A percentile compares a stretch with the other conserved stretches of the same genome.
phyloP scores from a whole-genome alignment of 352 stramenopile genomes.

The Phytophthora palmivora region DNA sequence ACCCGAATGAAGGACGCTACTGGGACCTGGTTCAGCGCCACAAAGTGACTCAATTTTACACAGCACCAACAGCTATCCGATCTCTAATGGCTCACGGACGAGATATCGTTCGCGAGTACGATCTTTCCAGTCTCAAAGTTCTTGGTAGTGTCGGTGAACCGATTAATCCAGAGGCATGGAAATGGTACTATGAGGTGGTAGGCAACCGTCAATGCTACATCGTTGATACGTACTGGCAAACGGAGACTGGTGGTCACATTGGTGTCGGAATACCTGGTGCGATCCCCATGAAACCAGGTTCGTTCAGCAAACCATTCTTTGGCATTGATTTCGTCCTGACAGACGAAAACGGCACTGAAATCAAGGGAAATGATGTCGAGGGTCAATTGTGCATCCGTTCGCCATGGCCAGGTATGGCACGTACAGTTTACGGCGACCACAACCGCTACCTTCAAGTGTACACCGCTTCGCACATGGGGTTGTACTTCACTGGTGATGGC shows the following conservation, averaged over 20 bases:
- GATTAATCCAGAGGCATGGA: constrained; percentile 98
- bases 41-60: no score
- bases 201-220: constrained; percentile 92
- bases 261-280: constrained; percentile 93
- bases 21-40: constrained; percentile 97
- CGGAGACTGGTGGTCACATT: constrained; percentile 97
- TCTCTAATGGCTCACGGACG: constrained; percentile 97
- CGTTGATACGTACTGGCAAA: constrained; percentile 99
- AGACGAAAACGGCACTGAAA: constrained; percentile 88
- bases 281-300: constrained; percentile 92
- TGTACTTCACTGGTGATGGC: no score
- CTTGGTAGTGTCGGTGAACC: constrained; percentile 98
- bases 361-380: constrained; percentile 88
- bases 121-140: constrained; percentile 87
- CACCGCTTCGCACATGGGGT: constrained; percentile 95
- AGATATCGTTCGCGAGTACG: constrained; percentile 87
- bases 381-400: constrained; percentile 96
- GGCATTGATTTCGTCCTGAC: constrained; percentile 93
- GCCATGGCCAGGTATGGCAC: constrained; percentile 96
- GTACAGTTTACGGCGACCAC: constrained; percentile 95
- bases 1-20: constrained; percentile 95
- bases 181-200: constrained; percentile 97
- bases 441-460: constrained; percentile 97
- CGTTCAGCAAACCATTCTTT: constrained; percentile 96
- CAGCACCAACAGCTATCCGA: constrained; percentile 95